These are phyloP conservation scores for Hypocreales sp. DNA, from an alignment of 2,329 filamentous ascomycete species.

Conservation along the genomic window DNA sequence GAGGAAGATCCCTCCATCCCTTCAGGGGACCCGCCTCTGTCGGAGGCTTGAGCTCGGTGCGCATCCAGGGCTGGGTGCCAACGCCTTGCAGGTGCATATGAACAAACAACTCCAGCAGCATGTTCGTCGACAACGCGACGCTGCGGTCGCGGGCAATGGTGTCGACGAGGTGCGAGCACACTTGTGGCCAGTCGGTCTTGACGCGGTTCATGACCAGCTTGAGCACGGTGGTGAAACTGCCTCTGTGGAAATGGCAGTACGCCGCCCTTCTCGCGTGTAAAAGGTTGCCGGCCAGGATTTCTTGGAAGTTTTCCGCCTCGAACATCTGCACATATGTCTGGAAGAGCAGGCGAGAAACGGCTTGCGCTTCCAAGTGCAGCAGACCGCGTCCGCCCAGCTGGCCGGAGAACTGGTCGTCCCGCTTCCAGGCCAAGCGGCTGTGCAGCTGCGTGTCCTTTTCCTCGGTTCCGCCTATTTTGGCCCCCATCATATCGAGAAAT, in stretches of 20 bases:
- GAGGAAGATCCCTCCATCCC: slow-evolving; percentile 21
- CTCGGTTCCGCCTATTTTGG: too few species aligned
- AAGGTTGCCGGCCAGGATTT: background rate
- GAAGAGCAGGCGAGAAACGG: slow-evolving; percentile 23
- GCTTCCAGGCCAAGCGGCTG: slow-evolving; percentile 20
- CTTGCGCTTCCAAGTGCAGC: slow-evolving; percentile 17
- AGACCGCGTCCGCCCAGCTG: slow-evolving; percentile 6
- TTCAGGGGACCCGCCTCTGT: slow-evolving; percentile 13
- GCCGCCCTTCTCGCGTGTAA: slow-evolving; percentile 1
- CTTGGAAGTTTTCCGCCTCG: slow-evolving; percentile 15
- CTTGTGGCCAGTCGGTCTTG: slow-evolving; percentile 16
- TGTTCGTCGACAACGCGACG: slow-evolving; percentile 13
- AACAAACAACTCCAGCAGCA: slow-evolving; percentile 17
- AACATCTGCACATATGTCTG: slow-evolving; percentile 30
- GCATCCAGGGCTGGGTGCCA: slow-evolving; percentile 15
- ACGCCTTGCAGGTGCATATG: slow-evolving; percentile 21
- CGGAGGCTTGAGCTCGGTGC: slow-evolving; percentile 6
- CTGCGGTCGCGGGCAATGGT: slow-evolving; percentile 14
- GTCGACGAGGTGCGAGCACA: slow-evolving; percentile 14
- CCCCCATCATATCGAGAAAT: slow-evolving; percentile 11
- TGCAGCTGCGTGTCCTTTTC: slow-evolving; percentile 10
- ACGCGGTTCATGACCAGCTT: slow-evolving; percentile 18
- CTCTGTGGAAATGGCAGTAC: slow-evolving; percentile 19
- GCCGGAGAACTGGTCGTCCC: slow-evolving; percentile 14
- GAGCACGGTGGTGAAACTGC: slow-evolving; percentile 22